Conservation (phyloP, 176 grass and related monocot species). For the Themeda triandra region DNA sequence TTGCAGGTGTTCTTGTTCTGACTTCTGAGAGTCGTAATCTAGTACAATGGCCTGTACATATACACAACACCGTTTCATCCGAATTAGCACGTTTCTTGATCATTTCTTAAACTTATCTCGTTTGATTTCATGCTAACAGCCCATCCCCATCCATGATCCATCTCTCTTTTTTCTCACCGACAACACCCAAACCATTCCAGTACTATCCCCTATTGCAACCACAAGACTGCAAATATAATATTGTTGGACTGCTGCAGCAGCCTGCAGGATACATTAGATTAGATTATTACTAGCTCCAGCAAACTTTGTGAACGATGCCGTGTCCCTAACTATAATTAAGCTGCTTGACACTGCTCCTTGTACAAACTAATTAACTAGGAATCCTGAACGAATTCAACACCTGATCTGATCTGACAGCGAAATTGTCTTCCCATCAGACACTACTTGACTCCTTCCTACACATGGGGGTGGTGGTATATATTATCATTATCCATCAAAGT, state of each 20-base stretch:
- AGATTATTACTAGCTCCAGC: neutral
- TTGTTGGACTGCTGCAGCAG: neutral
- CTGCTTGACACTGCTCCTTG: neutral
- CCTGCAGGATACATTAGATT: neutral
- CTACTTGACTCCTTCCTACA: too few species aligned
- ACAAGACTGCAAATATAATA: slow-evolving; percentile 13
- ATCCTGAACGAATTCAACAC: too few species aligned
- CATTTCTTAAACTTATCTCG: neutral
- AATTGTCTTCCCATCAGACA: too few species aligned
- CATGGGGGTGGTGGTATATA: too few species aligned
- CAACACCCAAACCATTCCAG: neutral
- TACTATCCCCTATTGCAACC: neutral
- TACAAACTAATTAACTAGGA: neutral
- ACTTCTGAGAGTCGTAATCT: neutral
- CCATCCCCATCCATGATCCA: too few species aligned
- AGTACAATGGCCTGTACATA: neutral
- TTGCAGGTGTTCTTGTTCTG: too few species aligned
- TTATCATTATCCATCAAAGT: too few species aligned
- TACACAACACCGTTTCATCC: neutral
- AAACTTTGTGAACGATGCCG: neutral
- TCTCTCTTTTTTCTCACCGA: neutral
- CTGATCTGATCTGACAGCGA: too few species aligned
- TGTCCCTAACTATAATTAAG: neutral
- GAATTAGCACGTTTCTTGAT: neutral
- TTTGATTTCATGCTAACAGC: too few species aligned